Base-by-base conservation (phyloP, 441 rosid species). In the Pelargonium fulgidum region DNA sequence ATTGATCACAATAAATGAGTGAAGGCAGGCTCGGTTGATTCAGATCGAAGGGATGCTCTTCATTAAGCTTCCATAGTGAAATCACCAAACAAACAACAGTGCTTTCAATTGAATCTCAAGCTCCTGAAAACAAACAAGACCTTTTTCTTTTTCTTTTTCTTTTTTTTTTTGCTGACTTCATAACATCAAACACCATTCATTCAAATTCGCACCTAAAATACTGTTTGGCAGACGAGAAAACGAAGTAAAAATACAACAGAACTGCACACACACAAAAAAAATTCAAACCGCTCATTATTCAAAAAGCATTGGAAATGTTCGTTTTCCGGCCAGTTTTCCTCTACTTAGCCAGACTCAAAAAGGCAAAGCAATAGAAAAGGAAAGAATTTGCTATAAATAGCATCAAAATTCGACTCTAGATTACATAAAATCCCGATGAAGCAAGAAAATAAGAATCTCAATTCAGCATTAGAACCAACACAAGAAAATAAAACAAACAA, bases 1-100 rank as follows among this genome's bases (percentile, higher is more conserved):
- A 69, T 76, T 75, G 85, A 74, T 74, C 71, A 72, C 78, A 82
- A 82, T 85, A 79, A 86, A 85, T 84, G 80, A 71, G 72, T 58
- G 54, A 47, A 24, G 29, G 29, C 29, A 47, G 54, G n/a, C 63
- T 68, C 68, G 39, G 52, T 70, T 66, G 24, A 71, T 68, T 77
- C 65, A 70, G 69, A 29, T 36, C 16, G 42, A 13, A 24, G 3
- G n/a, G 54, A 12, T 73, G 42, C 26, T 3, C 16, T 48, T 59
- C 63, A 29, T 69, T 14, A 67, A 63, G 26, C 36, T 42, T 12
- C 14, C 54, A 12, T 4, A 47, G 54, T 47, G 54, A 47, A 13
- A 11, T 47, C 54, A 47, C 54, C 54, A 47, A 47, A 47, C 54
- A 47, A 47, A 47, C 54, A 24, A 47, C 54, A 47, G 14, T 12